phyloP scores from a whole-genome alignment of 2,329 filamentous ascomycete genomes.

The Leptographium procerum region DNA sequence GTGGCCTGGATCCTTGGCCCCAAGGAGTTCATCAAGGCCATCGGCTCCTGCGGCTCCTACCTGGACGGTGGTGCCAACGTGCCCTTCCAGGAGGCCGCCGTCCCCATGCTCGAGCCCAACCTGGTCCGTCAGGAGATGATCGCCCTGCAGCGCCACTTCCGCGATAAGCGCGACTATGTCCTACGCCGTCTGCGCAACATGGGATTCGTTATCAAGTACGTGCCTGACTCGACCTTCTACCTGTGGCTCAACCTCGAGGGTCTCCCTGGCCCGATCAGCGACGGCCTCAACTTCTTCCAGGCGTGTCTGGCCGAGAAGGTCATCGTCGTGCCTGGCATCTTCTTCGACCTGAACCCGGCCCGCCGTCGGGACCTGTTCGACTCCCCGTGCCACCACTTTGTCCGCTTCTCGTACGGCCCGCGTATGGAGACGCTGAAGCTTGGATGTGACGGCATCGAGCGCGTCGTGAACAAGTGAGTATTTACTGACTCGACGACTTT shows the following conservation, averaged over 20 bases:
- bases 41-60: conserved; percentile 86
- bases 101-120: conserved; percentile 81
- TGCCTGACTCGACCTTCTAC: conserved; percentile 91
- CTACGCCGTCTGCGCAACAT: conserved; percentile 69
- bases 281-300: conserved; percentile 95
- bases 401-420: conserved; percentile 75
- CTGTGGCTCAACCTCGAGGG: conserved; percentile 60
- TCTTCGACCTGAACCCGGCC: conserved; percentile 91
- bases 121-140: conserved; percentile 79
- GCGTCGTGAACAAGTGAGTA: conserved; percentile 60
- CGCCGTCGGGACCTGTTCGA: conserved; percentile 87
- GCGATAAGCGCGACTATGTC: conserved; percentile 84
- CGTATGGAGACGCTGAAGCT: conserved; percentile 67
- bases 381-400: conserved; percentile 86
- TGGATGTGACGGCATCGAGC: conserved; percentile 76
- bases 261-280: conserved; percentile 70
- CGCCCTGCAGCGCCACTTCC: conserved; percentile 81
- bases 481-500: no score
- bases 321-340: conserved; percentile 93
- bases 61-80: conserved; percentile 91
- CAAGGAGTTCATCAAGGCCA: conserved; percentile 91
- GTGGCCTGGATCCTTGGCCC: conserved; percentile 94
- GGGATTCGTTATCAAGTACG: conserved; percentile 74
- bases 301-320: conserved; percentile 88
- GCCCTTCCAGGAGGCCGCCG: conserved; percentile 87